A percentile compares a stretch with the other conserved stretches of the same genome.
phyloP scores from a whole-genome alignment of 768 basidiomycete genomes.

The Auricularia auricula-judae region DNA sequence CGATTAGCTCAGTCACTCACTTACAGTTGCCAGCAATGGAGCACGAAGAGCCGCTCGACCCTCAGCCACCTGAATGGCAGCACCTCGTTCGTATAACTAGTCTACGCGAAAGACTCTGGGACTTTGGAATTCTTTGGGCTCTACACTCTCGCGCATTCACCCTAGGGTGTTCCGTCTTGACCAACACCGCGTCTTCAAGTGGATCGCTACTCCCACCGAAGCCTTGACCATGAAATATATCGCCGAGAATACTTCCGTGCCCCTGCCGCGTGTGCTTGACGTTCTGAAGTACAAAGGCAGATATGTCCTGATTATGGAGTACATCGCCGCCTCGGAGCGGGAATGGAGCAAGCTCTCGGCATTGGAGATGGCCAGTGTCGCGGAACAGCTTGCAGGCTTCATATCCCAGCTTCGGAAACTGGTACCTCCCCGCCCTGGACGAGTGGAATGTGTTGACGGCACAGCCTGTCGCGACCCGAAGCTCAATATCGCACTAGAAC shows the following conservation, averaged over 20 bases:
- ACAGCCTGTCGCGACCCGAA: slow-evolving; percentile 21
- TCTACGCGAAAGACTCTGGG: not conserved
- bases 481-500: not conserved
- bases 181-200: not conserved
- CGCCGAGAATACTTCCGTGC: slow-evolving; percentile 14
- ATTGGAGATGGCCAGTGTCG: not conserved
- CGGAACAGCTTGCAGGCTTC: slow-evolving; percentile 1
- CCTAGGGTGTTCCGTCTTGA: not conserved
- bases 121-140: not conserved
- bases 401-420: slow-evolving; percentile 10
- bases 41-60: too few species aligned
- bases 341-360: not conserved
- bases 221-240: slow-evolving; percentile 15
- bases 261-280: slow-evolving; percentile 14
- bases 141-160: not conserved
- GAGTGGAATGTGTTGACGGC: slow-evolving; percentile 2
- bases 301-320: slow-evolving; percentile 13
- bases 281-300: not conserved
- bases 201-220: slow-evolving; percentile 5
- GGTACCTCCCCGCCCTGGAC: slow-evolving; percentile 8
- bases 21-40: too few species aligned
- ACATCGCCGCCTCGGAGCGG: slow-evolving; percentile 9
- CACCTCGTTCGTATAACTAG: not conserved
- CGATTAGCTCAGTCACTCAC: too few species aligned
- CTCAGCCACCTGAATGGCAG: too few species aligned